phyloP scores from a whole-genome alignment of 352 stramenopile genomes.

The Aphanomyces cochlioides region DNA sequence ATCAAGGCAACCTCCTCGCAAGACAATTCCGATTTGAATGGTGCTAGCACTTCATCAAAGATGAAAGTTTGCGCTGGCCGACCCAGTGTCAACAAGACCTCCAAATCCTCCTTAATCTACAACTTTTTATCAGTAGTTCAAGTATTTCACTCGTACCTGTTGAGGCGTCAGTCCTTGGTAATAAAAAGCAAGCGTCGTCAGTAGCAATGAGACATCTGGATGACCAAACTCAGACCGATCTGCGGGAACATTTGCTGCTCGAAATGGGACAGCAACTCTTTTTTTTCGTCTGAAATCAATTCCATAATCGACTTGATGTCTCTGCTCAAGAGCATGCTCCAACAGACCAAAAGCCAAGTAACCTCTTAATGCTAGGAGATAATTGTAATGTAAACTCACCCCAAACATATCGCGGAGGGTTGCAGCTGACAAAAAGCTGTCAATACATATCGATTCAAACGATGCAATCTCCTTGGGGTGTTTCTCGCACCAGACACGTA shows the following conservation, averaged over 20 bases:
- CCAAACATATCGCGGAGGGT: slow-evolving; percentile 23
- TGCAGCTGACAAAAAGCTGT: slow-evolving; percentile 36
- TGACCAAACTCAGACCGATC: slow-evolving; percentile 86
- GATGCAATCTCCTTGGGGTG: slow-evolving; percentile 11
- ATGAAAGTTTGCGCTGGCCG: slow-evolving; percentile 45
- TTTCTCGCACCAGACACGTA: slow-evolving; percentile 36
- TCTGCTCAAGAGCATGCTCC: slow-evolving; percentile 81
- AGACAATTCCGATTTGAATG: slow-evolving; percentile 34
- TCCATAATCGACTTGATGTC: slow-evolving; percentile 78
- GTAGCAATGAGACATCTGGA: slow-evolving; percentile 73
- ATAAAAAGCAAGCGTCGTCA: slow-evolving; percentile 86
- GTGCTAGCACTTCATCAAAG: slow-evolving; percentile 75
- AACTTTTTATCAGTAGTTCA: slow-evolving; percentile 7
- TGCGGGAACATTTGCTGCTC: slow-evolving; percentile 73
- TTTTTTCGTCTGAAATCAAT: slow-evolving; percentile 53
- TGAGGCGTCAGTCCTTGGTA: slow-evolving; percentile 49
- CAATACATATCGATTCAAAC: slow-evolving; percentile 41
- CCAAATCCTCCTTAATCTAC: slow-evolving; percentile 54
- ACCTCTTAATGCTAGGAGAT: slow-evolving; percentile 65
- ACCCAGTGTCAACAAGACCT: slow-evolving; percentile 56
- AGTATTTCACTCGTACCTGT: not conserved
- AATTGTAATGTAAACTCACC: not conserved
- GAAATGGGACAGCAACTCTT: slow-evolving; percentile 81
- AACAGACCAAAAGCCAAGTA: slow-evolving; percentile 74
- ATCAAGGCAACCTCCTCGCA: slow-evolving; percentile 39